A percentile compares a stretch with the other conserved stretches of the same genome.
Conservation (phyloP, 805 yeast genomes). For the Candida golubevii region DNA sequence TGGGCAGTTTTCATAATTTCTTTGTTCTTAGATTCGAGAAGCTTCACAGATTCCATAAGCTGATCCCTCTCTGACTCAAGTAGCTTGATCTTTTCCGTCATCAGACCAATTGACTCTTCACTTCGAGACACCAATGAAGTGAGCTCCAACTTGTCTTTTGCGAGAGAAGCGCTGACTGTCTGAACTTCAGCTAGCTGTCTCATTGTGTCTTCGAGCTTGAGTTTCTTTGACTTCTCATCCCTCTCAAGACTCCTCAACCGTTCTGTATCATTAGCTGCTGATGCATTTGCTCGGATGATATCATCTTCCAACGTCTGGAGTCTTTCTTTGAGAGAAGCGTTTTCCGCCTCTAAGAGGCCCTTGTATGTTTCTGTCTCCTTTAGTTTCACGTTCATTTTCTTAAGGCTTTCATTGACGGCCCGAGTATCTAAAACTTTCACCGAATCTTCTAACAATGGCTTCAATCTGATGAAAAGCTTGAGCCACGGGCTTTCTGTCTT, state of each 20-base stretch:
- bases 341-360: conserved; percentile 29
- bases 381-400: conserved; percentile 42
- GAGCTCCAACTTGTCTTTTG: conserved; percentile 27
- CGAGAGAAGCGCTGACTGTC: conserved; percentile 29
- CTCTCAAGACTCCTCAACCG: conserved; percentile 40
- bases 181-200: conserved; percentile 28
- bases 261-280: conserved; percentile 44
- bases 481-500: conserved; percentile 53
- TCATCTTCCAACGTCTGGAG: conserved; percentile 32
- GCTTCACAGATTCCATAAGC: neutral
- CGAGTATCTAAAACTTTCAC: conserved; percentile 56
- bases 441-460: conserved; percentile 69
- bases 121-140: conserved; percentile 8
- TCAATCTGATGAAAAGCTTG: conserved; percentile 60
- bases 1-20: neutral
- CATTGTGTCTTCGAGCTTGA: conserved; percentile 25
- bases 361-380: conserved; percentile 33
- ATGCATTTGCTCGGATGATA: conserved; percentile 21
- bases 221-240: conserved; percentile 32
- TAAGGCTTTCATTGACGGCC: conserved; percentile 53
- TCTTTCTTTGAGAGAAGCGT: conserved; percentile 37
- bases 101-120: neutral
- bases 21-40: conserved; percentile 1
- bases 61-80: conserved; percentile 20
- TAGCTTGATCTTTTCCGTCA: conserved; percentile 1